Evolutionary conservation across 2,329 filamentous ascomycete species (phyloP).

Genomic region (Verticillium dahliae): DNA sequence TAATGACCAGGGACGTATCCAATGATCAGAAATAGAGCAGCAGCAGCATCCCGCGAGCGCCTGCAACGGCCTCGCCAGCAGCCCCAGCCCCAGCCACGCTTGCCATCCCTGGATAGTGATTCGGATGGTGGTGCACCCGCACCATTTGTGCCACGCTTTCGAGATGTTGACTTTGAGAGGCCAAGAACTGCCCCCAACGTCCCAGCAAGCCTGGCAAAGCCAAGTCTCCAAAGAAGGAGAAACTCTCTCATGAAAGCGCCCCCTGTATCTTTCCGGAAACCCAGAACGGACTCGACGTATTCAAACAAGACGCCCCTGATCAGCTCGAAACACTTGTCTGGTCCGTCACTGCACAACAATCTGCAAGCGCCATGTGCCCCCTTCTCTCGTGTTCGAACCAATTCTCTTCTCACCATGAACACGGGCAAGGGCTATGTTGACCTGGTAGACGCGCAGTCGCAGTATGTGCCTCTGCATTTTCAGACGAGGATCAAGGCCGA

Average conservation of each 20-base stretch:
- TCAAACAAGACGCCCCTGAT: neutral
- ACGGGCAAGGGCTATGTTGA: slow-evolving; percentile 36
- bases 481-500: slow-evolving; percentile 39
- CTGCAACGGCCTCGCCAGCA: slow-evolving; percentile 25
- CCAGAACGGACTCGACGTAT: slow-evolving; percentile 3
- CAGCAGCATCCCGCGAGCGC: slow-evolving; percentile 26
- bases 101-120: slow-evolving; percentile 13
- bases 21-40: slow-evolving; percentile 30
- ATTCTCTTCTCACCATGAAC: slow-evolving; percentile 24
- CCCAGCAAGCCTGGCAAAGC: slow-evolving; percentile 5
- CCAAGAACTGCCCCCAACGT: slow-evolving; percentile 27
- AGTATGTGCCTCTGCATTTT: slow-evolving; percentile 42
- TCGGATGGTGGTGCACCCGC: slow-evolving; percentile 20
- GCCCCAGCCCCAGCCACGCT: slow-evolving; percentile 19
- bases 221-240: slow-evolving; percentile 5
- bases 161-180: slow-evolving; percentile 20
- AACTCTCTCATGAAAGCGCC: slow-evolving; percentile 9
- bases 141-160: slow-evolving; percentile 20
- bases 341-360: neutral
- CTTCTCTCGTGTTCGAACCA: slow-evolving; percentile 18
- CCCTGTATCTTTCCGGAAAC: slow-evolving; percentile 12
- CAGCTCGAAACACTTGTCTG: slow-evolving; percentile 1
- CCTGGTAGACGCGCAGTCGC: slow-evolving; percentile 51
- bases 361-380: slow-evolving; percentile 13
- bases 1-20: slow-evolving; percentile 27